Base-by-base conservation (phyloP, 257 asterid genomes). In the Cruciata laevipes region DNA sequence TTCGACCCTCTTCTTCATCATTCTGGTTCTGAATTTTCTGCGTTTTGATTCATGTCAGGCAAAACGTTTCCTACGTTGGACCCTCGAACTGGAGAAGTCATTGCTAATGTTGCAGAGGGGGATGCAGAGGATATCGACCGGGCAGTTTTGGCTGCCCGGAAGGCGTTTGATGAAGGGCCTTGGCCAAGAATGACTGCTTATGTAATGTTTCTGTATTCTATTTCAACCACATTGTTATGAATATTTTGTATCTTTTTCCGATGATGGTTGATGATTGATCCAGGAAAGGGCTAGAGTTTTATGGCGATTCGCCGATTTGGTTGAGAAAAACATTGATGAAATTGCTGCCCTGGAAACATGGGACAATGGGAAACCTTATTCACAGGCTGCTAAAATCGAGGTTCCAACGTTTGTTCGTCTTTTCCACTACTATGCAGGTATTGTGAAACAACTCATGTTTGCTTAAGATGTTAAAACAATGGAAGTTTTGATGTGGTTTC, bases 141-240 rank as follows among this genome's bases (percentile, higher is more conserved):
- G 3, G 96, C 96, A 2, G 96, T 89, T 1, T 74, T 88, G 14
- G 90, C 95, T 65, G 96, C 96, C 14, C 83, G 95, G 1, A 83
- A 85, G 85, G 96, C 95, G 0, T 89, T 87, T 23, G 96, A 89
- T 61, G 90, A 84, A 51, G 95, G 95, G n/a, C 95, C 96, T 0
- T 89, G 96, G 96, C 95, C 95, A 0, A 84, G 55, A 80, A 89
- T 89, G 96, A 85, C 79, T 73, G 95, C 93, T 69, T 85, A 89
- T 74, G 96, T 89, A 74, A 47, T 69, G 13, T 59, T 58, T 53
- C 51, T 7, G 14, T 44, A 51, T 58, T 25, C 13, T 27, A 11
- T n/a, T n/a, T n/a, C n/a, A n/a, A n/a, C 51, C 18, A n/a, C 3
- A 17, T 18, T 18, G n/a, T 42, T 5, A 42, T 42, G 24, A 30